These are phyloP conservation scores for Phytomonas francai DNA, from an alignment of 208 protist species.

Conservation along the genomic window DNA sequence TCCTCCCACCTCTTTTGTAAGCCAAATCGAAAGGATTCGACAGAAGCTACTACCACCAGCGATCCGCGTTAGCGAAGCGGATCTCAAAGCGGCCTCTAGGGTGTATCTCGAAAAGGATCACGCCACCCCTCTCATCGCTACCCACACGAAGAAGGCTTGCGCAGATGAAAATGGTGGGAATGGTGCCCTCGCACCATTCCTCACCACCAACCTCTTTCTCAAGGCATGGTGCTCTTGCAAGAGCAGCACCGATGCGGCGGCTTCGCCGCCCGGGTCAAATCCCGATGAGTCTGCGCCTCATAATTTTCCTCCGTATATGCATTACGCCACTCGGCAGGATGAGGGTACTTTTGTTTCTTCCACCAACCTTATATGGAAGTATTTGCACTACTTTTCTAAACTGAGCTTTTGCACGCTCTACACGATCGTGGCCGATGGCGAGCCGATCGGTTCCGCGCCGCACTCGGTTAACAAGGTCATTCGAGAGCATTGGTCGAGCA, in stretches of 20 bases:
- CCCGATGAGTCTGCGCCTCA: background rate
- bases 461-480: slow-evolving; percentile 38
- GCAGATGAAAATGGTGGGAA: too few relatives aligned
- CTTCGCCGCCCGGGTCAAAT: too few relatives aligned
- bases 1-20: slow-evolving; percentile 58
- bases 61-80: background rate
- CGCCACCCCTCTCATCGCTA: too few relatives aligned
- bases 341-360: slow-evolving; percentile 76
- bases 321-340: slow-evolving; percentile 44
- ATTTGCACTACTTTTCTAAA: slow-evolving; percentile 67
- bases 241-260: too few relatives aligned
- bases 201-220: too few relatives aligned
- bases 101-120: too few relatives aligned
- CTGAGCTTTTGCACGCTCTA: slow-evolving; percentile 40
- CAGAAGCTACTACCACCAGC: background rate
- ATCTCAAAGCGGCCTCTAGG: too few relatives aligned
- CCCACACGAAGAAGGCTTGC: too few relatives aligned
- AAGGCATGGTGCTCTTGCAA: too few relatives aligned
- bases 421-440: slow-evolving; percentile 43
- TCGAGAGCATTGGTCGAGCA: slow-evolving; percentile 35
- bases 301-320: slow-evolving; percentile 6
- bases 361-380: slow-evolving; percentile 76
- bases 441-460: slow-evolving; percentile 55
- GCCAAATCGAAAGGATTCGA: slow-evolving; percentile 25
- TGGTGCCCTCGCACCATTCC: too few relatives aligned